Conservation (phyloP, 140 eudicot genomes). For the Cichorium intybus region DNA sequence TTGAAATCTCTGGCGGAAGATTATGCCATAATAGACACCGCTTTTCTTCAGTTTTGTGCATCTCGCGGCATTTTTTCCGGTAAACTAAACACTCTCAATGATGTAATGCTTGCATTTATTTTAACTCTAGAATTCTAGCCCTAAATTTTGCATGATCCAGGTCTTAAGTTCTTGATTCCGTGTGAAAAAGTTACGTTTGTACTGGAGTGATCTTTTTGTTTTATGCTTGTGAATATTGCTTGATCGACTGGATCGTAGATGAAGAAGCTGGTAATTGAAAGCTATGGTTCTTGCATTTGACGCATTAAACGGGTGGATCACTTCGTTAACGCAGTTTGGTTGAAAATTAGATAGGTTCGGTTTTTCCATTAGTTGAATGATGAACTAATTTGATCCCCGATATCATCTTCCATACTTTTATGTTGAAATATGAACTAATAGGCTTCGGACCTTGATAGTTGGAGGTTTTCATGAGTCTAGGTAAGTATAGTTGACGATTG, state of each 20-base stretch:
- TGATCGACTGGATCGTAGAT: conserved; percentile 1
- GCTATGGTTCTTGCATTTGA: not conserved
- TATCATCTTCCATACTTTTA: not conserved
- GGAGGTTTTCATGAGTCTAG: not conserved
- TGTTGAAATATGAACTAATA: no score
- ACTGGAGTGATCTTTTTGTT: not conserved
- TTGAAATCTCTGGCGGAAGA: conserved; percentile 45
- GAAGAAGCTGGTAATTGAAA: not conserved
- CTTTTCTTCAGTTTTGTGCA: conserved; percentile 59
- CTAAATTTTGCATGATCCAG: not conserved
- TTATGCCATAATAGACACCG: conserved; percentile 49
- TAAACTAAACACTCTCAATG: conserved; percentile 7
- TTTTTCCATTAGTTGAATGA: not conserved
- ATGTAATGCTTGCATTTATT: not conserved
- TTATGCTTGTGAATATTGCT: not conserved
- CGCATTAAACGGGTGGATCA: not conserved
- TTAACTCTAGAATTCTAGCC: not conserved
- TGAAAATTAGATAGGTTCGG: not conserved
- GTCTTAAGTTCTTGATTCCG: not conserved
- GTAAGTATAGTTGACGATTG: not conserved
- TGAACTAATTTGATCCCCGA: not conserved
- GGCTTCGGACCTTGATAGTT: not conserved
- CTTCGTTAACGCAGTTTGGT: not conserved
- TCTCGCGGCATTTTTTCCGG: conserved; percentile 69
- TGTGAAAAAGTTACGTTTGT: not conserved